A percentile compares a stretch with the other conserved stretches of the same genome.
phyloP scores from a whole-genome alignment of 2,329 filamentous ascomycete genomes.

The Penicillium rolfsii region DNA sequence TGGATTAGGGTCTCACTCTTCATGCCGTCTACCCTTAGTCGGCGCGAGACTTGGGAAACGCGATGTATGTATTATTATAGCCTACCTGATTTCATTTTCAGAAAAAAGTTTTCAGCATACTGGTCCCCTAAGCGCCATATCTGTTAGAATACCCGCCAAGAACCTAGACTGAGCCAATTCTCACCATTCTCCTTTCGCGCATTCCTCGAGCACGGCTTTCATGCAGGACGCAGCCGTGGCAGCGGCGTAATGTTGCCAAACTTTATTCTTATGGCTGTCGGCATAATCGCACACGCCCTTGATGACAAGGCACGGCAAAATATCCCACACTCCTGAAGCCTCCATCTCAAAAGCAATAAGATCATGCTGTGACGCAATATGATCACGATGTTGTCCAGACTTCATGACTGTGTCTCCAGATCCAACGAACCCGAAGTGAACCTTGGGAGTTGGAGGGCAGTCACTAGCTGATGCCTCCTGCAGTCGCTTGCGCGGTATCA shows the following conservation, averaged over 20 bases:
- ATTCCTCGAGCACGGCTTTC: conserved; percentile 4
- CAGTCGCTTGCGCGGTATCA: neutral
- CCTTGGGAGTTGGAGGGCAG: neutral
- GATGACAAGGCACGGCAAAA: conserved; percentile 45
- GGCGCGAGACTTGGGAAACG: no score
- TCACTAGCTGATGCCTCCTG: neutral
- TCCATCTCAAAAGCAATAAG: neutral
- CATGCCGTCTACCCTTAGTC: no score
- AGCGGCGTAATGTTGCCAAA: conserved; percentile 43
- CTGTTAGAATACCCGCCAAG: neutral
- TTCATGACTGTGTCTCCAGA: conserved; percentile 3
- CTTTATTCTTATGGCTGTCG: conserved; percentile 46
- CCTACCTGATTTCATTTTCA: no score
- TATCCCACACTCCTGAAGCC: conserved; percentile 15
- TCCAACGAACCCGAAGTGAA: neutral
- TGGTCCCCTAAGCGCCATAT: neutral
- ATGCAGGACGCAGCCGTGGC: conserved; percentile 35
- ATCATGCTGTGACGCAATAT: neutral
- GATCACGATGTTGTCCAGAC: neutral
- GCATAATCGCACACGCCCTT: conserved; percentile 49
- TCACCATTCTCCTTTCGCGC: neutral
- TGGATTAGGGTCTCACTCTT: no score
- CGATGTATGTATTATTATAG: no score
- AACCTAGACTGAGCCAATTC: neutral
- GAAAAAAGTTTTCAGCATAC: no score